These are phyloP conservation scores for Asterophora parasitica DNA, from an alignment of 768 basidiomycete species.

Conservation along the genomic window DNA sequence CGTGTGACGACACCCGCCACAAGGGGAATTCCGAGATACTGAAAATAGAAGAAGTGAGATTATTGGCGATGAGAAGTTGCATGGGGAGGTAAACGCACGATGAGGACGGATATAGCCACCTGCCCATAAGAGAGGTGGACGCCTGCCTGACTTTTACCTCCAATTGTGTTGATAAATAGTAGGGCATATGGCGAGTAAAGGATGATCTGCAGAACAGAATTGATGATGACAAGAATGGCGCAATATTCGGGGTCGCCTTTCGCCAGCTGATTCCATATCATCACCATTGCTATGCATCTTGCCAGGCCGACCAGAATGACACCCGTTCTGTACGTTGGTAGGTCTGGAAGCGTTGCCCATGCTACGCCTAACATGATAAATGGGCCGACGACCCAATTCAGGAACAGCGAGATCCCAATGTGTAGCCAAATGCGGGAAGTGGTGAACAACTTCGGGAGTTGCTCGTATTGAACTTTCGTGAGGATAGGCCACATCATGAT, in stretches of 20 bases:
- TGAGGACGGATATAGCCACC: constrained; percentile 64
- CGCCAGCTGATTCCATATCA: constrained; percentile 79
- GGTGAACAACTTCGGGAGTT: constrained; percentile 51
- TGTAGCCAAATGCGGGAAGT: constrained; percentile 60
- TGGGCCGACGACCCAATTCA: constrained; percentile 82
- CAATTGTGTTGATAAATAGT: constrained; percentile 70
- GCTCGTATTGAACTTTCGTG: constrained; percentile 74
- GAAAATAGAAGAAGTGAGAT: no score
- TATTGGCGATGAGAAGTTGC: background rate
- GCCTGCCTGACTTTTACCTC: constrained; percentile 32
- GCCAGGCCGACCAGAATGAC: constrained; percentile 82
- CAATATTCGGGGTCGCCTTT: constrained; percentile 67
- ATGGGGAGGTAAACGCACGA: constrained; percentile 41
- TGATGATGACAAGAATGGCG: constrained; percentile 76
- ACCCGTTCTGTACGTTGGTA: constrained; percentile 68
- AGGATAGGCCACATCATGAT: constrained; percentile 88
- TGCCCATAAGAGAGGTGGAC: constrained; percentile 52
- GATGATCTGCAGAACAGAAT: constrained; percentile 73
- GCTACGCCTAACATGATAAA: constrained; percentile 59
- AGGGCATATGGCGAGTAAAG: constrained; percentile 73
- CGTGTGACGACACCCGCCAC: constrained; percentile 69
- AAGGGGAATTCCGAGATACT: constrained; percentile 78
- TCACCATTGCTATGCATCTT: constrained; percentile 69
- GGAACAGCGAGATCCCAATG: constrained; percentile 55
- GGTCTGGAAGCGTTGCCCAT: constrained; percentile 82